These are phyloP conservation scores for Aspergillus arachidicola DNA, from an alignment of 2,329 filamentous ascomycete species.

Conservation along the genomic window DNA sequence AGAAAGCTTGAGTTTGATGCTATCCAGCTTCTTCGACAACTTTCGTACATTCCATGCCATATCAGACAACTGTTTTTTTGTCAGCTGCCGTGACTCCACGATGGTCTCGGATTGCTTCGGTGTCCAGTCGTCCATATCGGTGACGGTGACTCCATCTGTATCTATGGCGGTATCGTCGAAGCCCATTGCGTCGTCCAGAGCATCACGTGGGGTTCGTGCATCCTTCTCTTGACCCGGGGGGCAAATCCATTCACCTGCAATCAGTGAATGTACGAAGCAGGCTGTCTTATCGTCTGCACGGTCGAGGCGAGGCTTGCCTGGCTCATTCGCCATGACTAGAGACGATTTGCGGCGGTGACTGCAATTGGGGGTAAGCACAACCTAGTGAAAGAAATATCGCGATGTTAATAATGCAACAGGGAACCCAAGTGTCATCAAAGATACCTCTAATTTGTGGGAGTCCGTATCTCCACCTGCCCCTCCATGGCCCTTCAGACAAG, in stretches of 20 bases:
- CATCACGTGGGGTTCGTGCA: slow-evolving; percentile 3
- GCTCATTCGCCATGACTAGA: slow-evolving; percentile 50
- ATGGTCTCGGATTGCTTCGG: slow-evolving; percentile 40
- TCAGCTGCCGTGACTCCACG: slow-evolving; percentile 73
- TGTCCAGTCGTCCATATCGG: slow-evolving; percentile 26
- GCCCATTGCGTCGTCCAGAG: slow-evolving; percentile 17
- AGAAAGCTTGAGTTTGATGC: slow-evolving; percentile 77
- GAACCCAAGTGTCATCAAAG: background rate
- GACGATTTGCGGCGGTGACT: slow-evolving; percentile 63
- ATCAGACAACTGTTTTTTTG: slow-evolving; percentile 91
- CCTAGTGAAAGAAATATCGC: slow-evolving; percentile 41
- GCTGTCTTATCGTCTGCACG: slow-evolving; percentile 48
- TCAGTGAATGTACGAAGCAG: slow-evolving; percentile 64
- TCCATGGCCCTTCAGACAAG: slow-evolving; percentile 28
- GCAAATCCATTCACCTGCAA: slow-evolving; percentile 43
- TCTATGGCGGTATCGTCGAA: slow-evolving; percentile 24
- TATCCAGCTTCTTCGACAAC: slow-evolving; percentile 81
- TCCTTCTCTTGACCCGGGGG: slow-evolving; percentile 11
- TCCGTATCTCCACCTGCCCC: slow-evolving; percentile 38
- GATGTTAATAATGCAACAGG: slow-evolving; percentile 1
- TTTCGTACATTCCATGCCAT: slow-evolving; percentile 97
- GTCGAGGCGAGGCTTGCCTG: slow-evolving; percentile 40
- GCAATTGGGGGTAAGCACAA: slow-evolving; percentile 58
- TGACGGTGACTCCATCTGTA: slow-evolving; percentile 26
- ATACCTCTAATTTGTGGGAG: slow-evolving; percentile 40